Evolutionary conservation across 768 basidiomycete species (phyloP), one percentile per base, ranked within the genome.

Genomic region (Paxillus involutus): DNA sequence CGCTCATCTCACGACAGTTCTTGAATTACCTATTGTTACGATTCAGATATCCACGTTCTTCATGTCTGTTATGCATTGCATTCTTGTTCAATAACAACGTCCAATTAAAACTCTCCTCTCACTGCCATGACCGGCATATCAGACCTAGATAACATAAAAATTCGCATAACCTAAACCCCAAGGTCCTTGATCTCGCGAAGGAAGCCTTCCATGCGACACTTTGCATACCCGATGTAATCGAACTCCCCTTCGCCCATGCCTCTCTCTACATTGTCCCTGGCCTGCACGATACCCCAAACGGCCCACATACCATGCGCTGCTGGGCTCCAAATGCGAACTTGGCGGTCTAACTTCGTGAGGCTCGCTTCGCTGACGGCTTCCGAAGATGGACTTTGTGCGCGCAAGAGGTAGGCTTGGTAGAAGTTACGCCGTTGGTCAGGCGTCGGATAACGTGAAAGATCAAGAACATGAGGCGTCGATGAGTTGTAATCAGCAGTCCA

Each of bases 401-500:
- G 82, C 41, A 74, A 72, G 45, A 97, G 78, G 73, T 99, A 99
- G 5, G 94, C 84, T 35, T 72, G 68, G 68, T 95, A 95, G 70
- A 97, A 98, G 67, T 91, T 89, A 53, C 79, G 76, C 19, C 93
- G 86, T 68, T 98, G 80, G 29, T 78, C 75, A 21, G 59, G 59
- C 4, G 84, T 83, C 11, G 97, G 97, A 71, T 96, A 97, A 26
- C 74, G 77, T 13, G 79, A 72, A 47, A 73, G 68, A 58, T 84
- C 73, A 42, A 91, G 82, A 48, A 87, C 52, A 65, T 91, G 88
- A 9, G 91, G 89, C 0, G 76, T 80, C 5, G 80, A 64, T 36
- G 77, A 78, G 66, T 91, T 88, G 70, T 98, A 98, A 71, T 97
- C 80, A 14, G 92, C 88, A 17, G 91, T 91, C 96, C 97, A 98